Conservation (phyloP, 2,329 filamentous ascomycete species). For the Lithohypha guttulata region DNA sequence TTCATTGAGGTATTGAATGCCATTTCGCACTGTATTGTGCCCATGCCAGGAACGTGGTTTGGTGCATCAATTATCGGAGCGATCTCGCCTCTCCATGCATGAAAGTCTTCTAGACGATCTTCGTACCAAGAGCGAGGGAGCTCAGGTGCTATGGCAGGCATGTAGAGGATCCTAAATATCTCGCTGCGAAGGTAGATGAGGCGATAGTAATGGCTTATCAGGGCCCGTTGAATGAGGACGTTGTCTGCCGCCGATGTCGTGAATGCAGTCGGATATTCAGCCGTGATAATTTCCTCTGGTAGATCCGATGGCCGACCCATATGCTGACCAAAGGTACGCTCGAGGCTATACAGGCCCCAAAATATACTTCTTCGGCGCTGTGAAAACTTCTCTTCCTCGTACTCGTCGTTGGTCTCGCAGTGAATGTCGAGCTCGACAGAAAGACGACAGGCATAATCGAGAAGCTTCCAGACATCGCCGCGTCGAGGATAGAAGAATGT, state of each 20-base stretch:
- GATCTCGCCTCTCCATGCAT: slow-evolving; percentile 20
- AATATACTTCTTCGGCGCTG: slow-evolving; percentile 24
- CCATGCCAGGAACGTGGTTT: slow-evolving; percentile 20
- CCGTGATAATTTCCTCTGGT: slow-evolving; percentile 29
- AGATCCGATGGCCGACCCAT: slow-evolving; percentile 29
- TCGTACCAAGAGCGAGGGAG: slow-evolving; percentile 23
- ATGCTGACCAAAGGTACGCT: slow-evolving; percentile 29
- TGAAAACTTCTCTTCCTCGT: slow-evolving; percentile 20
- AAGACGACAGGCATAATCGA: slow-evolving; percentile 24
- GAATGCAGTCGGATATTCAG: slow-evolving; percentile 25
- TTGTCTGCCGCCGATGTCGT: slow-evolving; percentile 13
- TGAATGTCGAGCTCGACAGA: slow-evolving; percentile 28
- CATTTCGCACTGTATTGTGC: slow-evolving; percentile 26
- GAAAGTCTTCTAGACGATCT: slow-evolving; percentile 20
- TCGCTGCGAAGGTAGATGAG: slow-evolving; percentile 29
- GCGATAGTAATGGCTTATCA: slow-evolving; percentile 27
- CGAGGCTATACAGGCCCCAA: slow-evolving; percentile 30
- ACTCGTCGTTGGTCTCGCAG: slow-evolving; percentile 24
- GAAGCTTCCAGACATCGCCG: slow-evolving; percentile 24
- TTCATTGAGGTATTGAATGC: slow-evolving; percentile 26
- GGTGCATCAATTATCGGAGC: slow-evolving; percentile 12
- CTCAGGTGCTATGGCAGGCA: slow-evolving; percentile 22
- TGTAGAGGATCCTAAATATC: slow-evolving; percentile 26
- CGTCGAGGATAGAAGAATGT: slow-evolving; percentile 22
- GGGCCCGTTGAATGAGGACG: slow-evolving; percentile 21